These are phyloP conservation scores for Phytophthora europaea DNA, from an alignment of 352 stramenopile genomes.

Conservation along the genomic window DNA sequence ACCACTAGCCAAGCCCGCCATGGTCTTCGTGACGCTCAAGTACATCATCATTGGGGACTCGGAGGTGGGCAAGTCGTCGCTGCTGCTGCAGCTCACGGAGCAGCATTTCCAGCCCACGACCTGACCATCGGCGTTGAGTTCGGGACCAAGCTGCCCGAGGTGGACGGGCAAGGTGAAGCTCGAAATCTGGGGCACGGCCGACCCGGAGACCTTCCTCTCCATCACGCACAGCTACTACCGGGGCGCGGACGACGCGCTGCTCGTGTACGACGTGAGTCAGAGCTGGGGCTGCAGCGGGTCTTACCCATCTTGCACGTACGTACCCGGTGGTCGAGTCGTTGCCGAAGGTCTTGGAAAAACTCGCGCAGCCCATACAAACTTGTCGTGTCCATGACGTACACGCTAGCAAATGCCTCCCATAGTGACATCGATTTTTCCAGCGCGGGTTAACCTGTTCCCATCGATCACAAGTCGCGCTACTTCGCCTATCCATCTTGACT, in stretches of 20 bases:
- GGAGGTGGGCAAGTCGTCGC: conserved; percentile 91
- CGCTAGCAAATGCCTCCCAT: no score
- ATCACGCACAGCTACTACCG: conserved; percentile 93
- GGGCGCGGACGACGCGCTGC: conserved; percentile 85
- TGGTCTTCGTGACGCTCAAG: conserved; percentile 92
- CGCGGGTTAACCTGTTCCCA: no score
- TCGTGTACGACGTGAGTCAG: conserved; percentile 88
- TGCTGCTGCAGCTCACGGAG: conserved; percentile 93
- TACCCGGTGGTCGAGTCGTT: no score
- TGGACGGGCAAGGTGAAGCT: conserved; percentile 91
- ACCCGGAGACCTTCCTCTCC: conserved; percentile 91
- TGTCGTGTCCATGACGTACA: no score
- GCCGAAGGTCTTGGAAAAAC: no score
- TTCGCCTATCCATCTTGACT: no score
- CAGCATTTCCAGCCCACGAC: conserved; percentile 93
- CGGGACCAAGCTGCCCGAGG: conserved; percentile 85
- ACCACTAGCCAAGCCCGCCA: conserved; percentile 22
- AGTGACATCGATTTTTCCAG: no score
- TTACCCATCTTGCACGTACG: no score
- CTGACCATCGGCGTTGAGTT: conserved; percentile 95
- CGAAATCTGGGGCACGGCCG: conserved; percentile 94
- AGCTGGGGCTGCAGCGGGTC: no score
- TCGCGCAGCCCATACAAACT: no score
- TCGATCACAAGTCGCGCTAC: no score
- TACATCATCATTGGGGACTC: conserved; percentile 93